Base-by-base conservation (phyloP, 228 moss, liverwort and hornwort species). In the Sphagnum fallax region DNA sequence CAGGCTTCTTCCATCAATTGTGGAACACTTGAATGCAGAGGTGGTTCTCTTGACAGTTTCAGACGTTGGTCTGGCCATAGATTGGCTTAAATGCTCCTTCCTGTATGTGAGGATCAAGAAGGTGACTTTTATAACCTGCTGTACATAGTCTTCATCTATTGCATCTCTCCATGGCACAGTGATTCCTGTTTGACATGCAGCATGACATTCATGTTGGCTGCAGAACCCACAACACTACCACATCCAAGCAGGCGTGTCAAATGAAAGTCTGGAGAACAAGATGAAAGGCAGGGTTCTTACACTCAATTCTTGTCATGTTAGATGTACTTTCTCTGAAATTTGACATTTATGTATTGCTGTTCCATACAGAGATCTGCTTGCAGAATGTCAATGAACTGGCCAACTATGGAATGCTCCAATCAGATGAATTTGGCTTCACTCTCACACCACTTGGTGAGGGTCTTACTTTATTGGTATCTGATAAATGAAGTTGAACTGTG, bases 81-180 rank as follows among this genome's bases (percentile, higher is more conserved):
- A 98, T 72, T 98, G 98, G 98, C 90, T 98, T 65, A 98, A 94
- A 72, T 92, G 98, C 75, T 98, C 98, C 8, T 98, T 90, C 71
- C 72, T 98, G 67, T 94, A 94, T 75, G 85, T 98, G 63, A 85
- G 98, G 48, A 90, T 98, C 71, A 90, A 85, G 75, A 98, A 90
- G 90, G 98, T 98, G 50, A 48, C 15, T 59, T 69, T 18, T 59
- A 52, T 32, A 32, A 32, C 32, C 50, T 68, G 51, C 16, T 10
- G 51, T n/a, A 52, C 1, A 5, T 16, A 51, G 18, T 49, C n/a
- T 62, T 48, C 59, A 16, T 48, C 3, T 10, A 60, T 61, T 61
- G 50, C n/a, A 7, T 12, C 59, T 51, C 51, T 8, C 12, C 6
- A 16, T 60, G 59, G 10, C 52, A 47, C 32, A 32, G 32, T 2